Base-by-base conservation (phyloP, 129 eudicot genomes). In the Oenanthe sinensis region DNA sequence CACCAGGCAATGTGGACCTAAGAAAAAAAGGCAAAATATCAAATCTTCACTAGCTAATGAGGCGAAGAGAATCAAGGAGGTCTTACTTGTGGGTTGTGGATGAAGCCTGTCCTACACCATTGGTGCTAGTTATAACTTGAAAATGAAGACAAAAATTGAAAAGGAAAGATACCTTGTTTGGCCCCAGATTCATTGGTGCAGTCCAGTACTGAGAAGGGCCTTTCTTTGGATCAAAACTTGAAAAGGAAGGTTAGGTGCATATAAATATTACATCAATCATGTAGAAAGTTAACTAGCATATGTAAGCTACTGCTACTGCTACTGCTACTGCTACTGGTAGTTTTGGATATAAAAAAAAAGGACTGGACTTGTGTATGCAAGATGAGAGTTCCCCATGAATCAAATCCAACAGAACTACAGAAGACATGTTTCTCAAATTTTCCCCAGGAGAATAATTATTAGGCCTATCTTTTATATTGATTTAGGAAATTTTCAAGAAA, bases 51-150 rank as follows among this genome's bases (percentile, higher is more conserved):
- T 75, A 80, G 83, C 84, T 26, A 60, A 37, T 79, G 80, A 79
- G 84, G 83, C 88, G 83, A 85, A 84, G 86, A 79, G 87, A 82
- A 86, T 86, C 85, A 82, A 74, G 76, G 84, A 84, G 90, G 87
- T 89, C 80, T 84, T 85, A 90, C 76, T 58, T 67, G 50, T 68
- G 81, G 86, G 86, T 58, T 67, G 49, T 75, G 79, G 85, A 86
- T 83, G 81, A 84, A 83, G 79, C 76, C 40, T 79, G 91, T 85
- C 84, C 84, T 87, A 79, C 82, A 82, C 50, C 75, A 69, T 84
- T 82, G 30, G 75, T 85, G 75, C 85, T 77, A 60, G 83, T 63
- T 76, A 81, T 77, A 85, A 89, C 84, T 78, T 85, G 91, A 83
- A 79, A 85, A 78, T 36, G 89, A 83, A 83, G 78, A 83, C 71